Evolutionary conservation across 2,329 filamentous ascomycete species (phyloP).

Genomic region (Microdochium bolleyi): DNA sequence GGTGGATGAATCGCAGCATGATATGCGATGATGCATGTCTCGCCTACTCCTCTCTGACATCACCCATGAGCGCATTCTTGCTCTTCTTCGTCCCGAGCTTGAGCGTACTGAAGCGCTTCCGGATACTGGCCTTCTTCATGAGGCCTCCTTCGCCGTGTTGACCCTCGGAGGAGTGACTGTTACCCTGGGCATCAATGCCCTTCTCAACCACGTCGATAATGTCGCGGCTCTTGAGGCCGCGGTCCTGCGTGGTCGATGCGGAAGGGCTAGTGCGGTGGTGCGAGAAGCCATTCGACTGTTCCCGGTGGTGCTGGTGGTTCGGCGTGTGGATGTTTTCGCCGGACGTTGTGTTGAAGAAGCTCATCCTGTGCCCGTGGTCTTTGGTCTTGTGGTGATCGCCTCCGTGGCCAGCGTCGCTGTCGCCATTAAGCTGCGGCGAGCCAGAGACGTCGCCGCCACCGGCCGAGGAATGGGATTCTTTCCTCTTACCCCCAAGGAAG

Average conservation of each 20-base stretch:
- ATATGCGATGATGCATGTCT: too few species aligned
- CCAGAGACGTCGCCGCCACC: conserved; percentile 11
- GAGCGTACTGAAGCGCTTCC: conserved; percentile 71
- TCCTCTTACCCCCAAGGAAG: conserved; percentile 47
- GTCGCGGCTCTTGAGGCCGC: conserved; percentile 19
- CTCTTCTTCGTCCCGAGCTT: conserved; percentile 65
- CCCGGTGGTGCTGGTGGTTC: conserved; percentile 8
- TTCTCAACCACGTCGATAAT: conserved; percentile 17
- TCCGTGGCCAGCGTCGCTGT: conserved; percentile 20
- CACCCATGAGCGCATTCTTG: conserved; percentile 46
- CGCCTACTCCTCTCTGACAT: conserved; percentile 40
- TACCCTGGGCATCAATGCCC: conserved; percentile 11
- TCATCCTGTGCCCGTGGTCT: conserved; percentile 29
- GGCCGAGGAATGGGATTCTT: conserved; percentile 23
- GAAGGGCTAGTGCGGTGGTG: neutral
- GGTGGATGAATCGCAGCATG: too few species aligned
- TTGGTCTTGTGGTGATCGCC: conserved; percentile 22
- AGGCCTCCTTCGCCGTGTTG: conserved; percentile 24
- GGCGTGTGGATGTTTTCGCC: conserved; percentile 11
- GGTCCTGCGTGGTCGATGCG: conserved; percentile 9
- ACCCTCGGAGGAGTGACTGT: conserved; percentile 5
- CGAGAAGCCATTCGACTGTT: conserved; percentile 5
- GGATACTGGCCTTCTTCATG: conserved; percentile 54
- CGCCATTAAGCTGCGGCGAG: conserved; percentile 17
- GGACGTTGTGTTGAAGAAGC: conserved; percentile 35